phyloP scores from a whole-genome alignment of 192 early-diverging fungal genomes.

The Gonapodya prolifera region DNA sequence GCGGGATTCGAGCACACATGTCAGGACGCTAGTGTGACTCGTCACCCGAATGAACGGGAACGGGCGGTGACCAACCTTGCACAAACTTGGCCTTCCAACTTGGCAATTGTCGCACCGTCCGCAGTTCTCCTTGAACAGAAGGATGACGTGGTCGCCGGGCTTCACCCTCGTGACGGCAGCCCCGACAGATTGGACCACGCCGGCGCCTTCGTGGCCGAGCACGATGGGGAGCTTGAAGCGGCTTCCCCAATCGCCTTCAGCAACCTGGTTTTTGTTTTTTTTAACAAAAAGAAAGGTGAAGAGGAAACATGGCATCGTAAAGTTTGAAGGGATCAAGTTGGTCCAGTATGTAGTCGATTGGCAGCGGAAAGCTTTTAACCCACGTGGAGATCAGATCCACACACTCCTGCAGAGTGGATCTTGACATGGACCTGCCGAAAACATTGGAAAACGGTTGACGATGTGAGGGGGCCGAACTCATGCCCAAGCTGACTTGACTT shows the following conservation, averaged over 20 bases:
- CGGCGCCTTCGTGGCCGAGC: slow-evolving; percentile 83
- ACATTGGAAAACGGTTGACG: not conserved
- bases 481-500: not conserved
- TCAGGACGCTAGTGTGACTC: too few species aligned
- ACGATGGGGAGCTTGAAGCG: slow-evolving; percentile 63
- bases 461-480: not conserved
- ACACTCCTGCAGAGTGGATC: slow-evolving; percentile 1
- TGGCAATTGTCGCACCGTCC: not conserved
- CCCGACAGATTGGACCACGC: slow-evolving; percentile 89
- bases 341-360: too few species aligned
- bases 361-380: not conserved
- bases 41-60: too few species aligned
- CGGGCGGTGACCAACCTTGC: not conserved
- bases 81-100: not conserved
- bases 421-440: not conserved
- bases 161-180: slow-evolving; percentile 82
- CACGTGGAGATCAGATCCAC: not conserved
- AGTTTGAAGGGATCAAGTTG: too few species aligned
- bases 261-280: not conserved
- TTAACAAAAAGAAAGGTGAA: not conserved
- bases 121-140: slow-evolving; percentile 39
- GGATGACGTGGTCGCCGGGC: slow-evolving; percentile 89
- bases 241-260: not conserved
- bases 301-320: too few species aligned
- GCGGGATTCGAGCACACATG: too few species aligned